Base-by-base conservation (phyloP, 1,139 yeast genomes). In the Suhomyces yuchorum region DNA sequence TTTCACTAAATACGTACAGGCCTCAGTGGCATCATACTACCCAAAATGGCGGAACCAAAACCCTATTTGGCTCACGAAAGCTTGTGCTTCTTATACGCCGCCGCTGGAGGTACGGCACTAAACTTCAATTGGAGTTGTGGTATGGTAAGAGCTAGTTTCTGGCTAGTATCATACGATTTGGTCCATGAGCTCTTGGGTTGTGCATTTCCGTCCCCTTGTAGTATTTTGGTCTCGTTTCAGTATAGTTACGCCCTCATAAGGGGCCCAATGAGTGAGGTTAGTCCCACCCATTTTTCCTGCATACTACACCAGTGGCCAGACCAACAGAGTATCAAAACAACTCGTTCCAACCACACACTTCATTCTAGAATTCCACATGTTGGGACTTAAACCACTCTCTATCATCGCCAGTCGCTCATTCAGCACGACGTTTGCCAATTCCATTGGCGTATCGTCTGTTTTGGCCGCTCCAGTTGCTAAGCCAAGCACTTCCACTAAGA, bases 401-500 rank as follows among this genome's bases (percentile, higher is more conserved):
- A 7, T 40, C 9, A 33, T n/a, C 28, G n/a, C 42, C 11, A 30
- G 15, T 7, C 47, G 46, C 22, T 17, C 46, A 6, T n/a, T 48
- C 17, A 39, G 40, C 26, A 14, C 32, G 12, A n/a, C 48, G 8
- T n/a, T 39, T 23, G 34, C 40, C 2, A 18, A 23, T 4, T 37
- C 47, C 14, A 18, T 48, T 24, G 37, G 34, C 7, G 32, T 37
- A 8, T 37, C 44, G 32, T 22, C 30, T n/a, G 8, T 44, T 9
- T 28, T 42, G 28, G 26, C 35, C 8, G 50, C 50, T 4, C 28
- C 33, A n/a, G 44, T 43, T 34, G 42, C 43, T 8, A 43, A 28
- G 35, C n/a, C 30, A 11, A 43, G 41, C 20, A 37, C 44, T 24
- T 37, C 32, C 18, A 48, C 51, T 8, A 54, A 46, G 35, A 56